phyloP scores from a whole-genome alignment of 1,284 basidiomycete species.

The Clitocybe nebularis region DNA sequence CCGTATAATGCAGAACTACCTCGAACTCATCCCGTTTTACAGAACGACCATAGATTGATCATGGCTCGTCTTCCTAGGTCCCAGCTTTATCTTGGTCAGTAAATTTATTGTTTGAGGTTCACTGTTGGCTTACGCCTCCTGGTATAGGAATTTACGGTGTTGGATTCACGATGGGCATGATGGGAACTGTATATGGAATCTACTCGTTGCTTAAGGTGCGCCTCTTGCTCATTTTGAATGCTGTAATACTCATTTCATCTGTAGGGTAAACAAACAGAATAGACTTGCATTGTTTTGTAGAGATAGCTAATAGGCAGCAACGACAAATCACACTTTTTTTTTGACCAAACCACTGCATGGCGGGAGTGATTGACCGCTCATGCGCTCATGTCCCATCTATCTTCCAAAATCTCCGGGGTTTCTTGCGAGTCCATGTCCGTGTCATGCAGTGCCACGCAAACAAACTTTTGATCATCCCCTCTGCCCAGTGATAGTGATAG shows the following conservation, averaged over 20 bases:
- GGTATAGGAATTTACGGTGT: slow-evolving; percentile 50
- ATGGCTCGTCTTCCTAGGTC: slow-evolving; percentile 35
- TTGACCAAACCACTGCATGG: too few species aligned
- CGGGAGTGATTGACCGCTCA: too few species aligned
- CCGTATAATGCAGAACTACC: neutral
- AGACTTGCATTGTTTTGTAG: slow-evolving; percentile 16
- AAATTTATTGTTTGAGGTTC: neutral
- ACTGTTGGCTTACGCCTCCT: too few species aligned
- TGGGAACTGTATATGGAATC: slow-evolving; percentile 45
- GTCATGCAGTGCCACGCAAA: too few species aligned
- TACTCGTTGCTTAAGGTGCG: slow-evolving; percentile 51
- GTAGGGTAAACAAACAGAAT: slow-evolving; percentile 28
- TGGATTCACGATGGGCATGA: slow-evolving; percentile 51
- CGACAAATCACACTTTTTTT: too few species aligned
- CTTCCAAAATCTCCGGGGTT: too few species aligned
- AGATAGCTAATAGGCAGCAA: too few species aligned
- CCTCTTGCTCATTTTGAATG: slow-evolving; percentile 8
- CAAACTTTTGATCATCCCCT: too few species aligned
- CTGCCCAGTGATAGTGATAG: too few species aligned
- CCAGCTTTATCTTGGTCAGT: slow-evolving; percentile 35
- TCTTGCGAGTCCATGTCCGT: too few species aligned
- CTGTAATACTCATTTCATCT: neutral
- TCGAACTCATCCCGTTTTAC: slow-evolving; percentile 8
- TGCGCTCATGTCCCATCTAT: too few species aligned
- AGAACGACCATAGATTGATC: slow-evolving; percentile 33